Base-by-base conservation (phyloP, 148 eudicot genomes). In the Polygonum maritimum region DNA sequence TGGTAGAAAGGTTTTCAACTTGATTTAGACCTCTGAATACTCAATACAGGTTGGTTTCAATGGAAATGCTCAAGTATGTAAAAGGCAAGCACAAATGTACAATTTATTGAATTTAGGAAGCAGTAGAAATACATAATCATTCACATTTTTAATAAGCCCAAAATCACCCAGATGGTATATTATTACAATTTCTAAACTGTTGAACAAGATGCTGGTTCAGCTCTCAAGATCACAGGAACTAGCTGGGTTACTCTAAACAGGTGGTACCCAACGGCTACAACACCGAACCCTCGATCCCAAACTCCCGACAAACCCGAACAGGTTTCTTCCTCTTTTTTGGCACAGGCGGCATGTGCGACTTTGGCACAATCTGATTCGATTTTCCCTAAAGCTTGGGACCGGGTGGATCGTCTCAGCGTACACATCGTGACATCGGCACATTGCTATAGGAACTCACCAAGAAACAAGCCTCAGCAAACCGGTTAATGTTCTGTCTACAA, bases 341-440 rank as follows among this genome's bases (percentile, higher is more conserved):
- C 7, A 81, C 86, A 16, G 89, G 89, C 0, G 89, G 88, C 65
- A 83, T 73, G 57, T 86, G 79, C 0, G 88, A 84, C 76, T 84
- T 88, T 19, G 96, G 96, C 47, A 87, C 73, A n/a, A 83, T 51
- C 49, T 73, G 83, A 15, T 31, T 62, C 31, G 14, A 35, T 33
- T 74, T 57, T 8, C 63, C 82, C 96, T 93, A 89, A 9, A 82
- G 77, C 4, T 93, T 0, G 93, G 93, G 62, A 91, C 78, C 6
- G 96, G 93, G 76, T 91, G 91, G 76, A 89, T 89, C 0, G 91
- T 89, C 60, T 91, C 86, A 69, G 93, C 87, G 73, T 91, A 89
- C 0, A 88, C 84, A 72, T 26, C 1, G 31, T 0, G 0, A 88
- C 84, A 72, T 26, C 1, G 31, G 31, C 0, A 88, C 84, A 72